Base-by-base conservation (phyloP, 257 asterid species). In the Nicotiana benthamiana region DNA sequence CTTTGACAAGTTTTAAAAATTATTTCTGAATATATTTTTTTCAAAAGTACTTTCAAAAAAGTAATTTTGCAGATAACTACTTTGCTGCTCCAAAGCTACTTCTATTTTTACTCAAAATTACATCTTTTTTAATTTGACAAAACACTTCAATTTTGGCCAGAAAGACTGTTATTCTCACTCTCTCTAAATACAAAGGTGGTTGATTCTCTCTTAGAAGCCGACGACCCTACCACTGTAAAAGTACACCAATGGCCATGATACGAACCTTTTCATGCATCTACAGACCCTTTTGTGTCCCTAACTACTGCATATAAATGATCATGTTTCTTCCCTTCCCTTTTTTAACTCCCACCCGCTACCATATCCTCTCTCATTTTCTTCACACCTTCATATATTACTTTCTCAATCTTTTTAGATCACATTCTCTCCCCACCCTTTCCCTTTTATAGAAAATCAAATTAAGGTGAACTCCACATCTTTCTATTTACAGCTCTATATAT, bases 201-300 rank as follows among this genome's bases (percentile, higher is more conserved):
- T 85, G 87, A 90, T 77, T 86, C 77, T 86, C 76, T 48, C 54
- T 48, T 48, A 51, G 87, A 85, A 89, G 82, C 81, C 5, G 75
- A 61, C 63, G 84, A 80, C 62, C 91, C 48, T 12, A 40, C 92
- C 86, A 81, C 88, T 13, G 66, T 11, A 51, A 8, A 79, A 67
- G 80, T 80, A 68, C 75, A 84, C 56, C 64, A 80, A 34, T 77
- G 46, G 72, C 87, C 88, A 84, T 83, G 88, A 86, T 82, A 79
- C 88, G 83, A 83, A 82, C 86, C 81, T 87, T 87, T 90, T 87
- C 95, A 90, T 88, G 92, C 91, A 90, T 80, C 75, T 53, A 63
- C 36, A 22, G 75, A 60, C 80, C 82, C 75, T 34, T 78, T 24
- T 65, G 62, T n/a, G 74, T 32, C 70, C 78, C 87, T 88, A 61